These are phyloP conservation scores for Boletus tylopilopsis DNA, from an alignment of 768 basidiomycete species.

Conservation along the genomic window DNA sequence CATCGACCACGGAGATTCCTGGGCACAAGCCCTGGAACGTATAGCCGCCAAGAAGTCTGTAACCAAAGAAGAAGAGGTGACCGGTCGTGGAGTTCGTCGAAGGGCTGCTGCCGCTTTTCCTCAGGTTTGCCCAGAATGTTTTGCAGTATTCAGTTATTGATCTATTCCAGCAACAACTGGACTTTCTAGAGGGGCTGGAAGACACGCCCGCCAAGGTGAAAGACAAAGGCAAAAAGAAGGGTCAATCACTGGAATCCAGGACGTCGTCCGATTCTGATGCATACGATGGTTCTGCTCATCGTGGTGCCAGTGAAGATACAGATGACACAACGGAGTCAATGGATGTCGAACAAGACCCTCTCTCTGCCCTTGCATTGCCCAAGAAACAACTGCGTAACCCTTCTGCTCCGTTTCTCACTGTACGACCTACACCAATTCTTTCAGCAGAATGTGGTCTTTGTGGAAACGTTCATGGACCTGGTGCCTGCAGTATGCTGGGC, in stretches of 20 bases:
- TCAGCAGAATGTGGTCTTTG: conserved; percentile 56
- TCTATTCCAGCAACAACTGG: conserved; percentile 27
- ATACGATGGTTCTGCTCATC: conserved; percentile 26
- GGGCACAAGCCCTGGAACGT: conserved; percentile 64
- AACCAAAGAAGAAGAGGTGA: conserved; percentile 46
- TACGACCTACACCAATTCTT: conserved; percentile 1
- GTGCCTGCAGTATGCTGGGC: conserved; percentile 61
- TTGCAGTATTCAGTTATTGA: not conserved
- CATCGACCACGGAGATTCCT: conserved; percentile 66
- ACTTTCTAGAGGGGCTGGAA: conserved; percentile 31
- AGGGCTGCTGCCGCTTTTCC: conserved; percentile 56
- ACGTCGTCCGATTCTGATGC: conserved; percentile 40
- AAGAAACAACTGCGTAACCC: conserved; percentile 6
- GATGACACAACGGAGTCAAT: conserved; percentile 26
- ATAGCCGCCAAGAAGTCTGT: conserved; percentile 41
- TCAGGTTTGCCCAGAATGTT: conserved; percentile 21
- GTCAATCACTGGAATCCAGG: conserved; percentile 27
- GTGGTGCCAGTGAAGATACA: conserved; percentile 17
- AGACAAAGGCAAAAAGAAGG: conserved; percentile 34
- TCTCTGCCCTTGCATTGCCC: not conserved
- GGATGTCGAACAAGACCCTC: conserved; percentile 8
- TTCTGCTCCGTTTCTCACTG: not conserved
- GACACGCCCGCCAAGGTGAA: conserved; percentile 39
- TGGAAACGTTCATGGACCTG: conserved; percentile 45
- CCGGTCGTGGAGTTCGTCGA: conserved; percentile 74